Conservation (phyloP, 441 rosid genomes). For the Lepidium campestre region DNA sequence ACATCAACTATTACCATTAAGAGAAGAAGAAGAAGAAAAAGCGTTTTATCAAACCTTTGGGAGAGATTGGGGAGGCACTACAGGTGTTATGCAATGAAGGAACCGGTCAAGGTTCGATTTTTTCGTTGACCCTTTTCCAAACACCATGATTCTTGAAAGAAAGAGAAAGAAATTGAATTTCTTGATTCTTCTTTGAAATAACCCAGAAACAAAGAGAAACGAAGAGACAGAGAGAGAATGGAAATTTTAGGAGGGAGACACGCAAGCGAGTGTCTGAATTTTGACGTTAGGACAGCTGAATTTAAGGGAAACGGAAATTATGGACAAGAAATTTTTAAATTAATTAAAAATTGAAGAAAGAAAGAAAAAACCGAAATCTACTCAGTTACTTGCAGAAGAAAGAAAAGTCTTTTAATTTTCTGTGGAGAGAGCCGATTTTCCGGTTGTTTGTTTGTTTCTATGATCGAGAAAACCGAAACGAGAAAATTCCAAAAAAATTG, state of each 20-base stretch:
- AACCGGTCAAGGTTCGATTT: slow-evolving; percentile 84
- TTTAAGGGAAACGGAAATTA: slow-evolving; percentile 27
- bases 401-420: slow-evolving; percentile 19
- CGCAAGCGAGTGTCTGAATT: slow-evolving; percentile 33
- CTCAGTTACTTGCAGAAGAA: slow-evolving; percentile 30
- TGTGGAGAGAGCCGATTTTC: slow-evolving; percentile 24
- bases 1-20: neutral
- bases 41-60: slow-evolving; percentile 51
- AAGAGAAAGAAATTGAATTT: slow-evolving; percentile 22
- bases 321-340: neutral
- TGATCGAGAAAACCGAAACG: neutral
- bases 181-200: slow-evolving; percentile 22
- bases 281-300: slow-evolving; percentile 36
- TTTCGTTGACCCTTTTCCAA: slow-evolving; percentile 51
- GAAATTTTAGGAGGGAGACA: slow-evolving; percentile 25
- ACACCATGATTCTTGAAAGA: slow-evolving; percentile 41
- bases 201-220: slow-evolving; percentile 23
- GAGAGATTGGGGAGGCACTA: slow-evolving; percentile 68
- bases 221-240: neutral
- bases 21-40: neutral
- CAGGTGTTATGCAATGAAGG: slow-evolving; percentile 78
- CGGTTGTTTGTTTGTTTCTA: slow-evolving; percentile 21
- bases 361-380: slow-evolving; percentile 17
- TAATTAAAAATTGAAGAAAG: neutral
- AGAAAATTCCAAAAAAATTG: neutral